These are phyloP conservation scores for Neopestalotiopsis sp. DNA, from an alignment of 2,329 filamentous ascomycete species.

Conservation along the genomic window DNA sequence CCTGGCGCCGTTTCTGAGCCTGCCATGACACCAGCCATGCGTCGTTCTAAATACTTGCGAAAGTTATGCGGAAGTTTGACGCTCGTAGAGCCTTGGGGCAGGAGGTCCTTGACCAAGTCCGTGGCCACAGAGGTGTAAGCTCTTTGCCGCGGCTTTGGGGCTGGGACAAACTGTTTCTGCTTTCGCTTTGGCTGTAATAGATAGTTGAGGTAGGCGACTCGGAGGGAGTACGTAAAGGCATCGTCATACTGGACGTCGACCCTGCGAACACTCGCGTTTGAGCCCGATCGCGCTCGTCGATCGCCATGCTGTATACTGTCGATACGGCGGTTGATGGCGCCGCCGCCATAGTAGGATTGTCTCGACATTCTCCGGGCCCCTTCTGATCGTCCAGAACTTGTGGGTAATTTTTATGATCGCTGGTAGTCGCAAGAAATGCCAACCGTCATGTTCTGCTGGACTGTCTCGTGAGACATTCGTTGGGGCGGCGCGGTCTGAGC, in stretches of 20 bases:
- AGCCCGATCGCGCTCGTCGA: slow-evolving; percentile 45
- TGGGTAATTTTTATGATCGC: neutral
- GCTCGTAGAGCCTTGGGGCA: slow-evolving; percentile 52
- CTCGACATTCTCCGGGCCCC: slow-evolving; percentile 51
- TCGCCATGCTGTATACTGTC: slow-evolving; percentile 48
- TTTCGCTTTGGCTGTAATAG: slow-evolving; percentile 90
- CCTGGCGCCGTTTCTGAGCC: slow-evolving; percentile 85
- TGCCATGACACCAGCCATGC: slow-evolving; percentile 79
- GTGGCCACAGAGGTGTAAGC: slow-evolving; percentile 76
- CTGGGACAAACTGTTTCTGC: slow-evolving; percentile 82
- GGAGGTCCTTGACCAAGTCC: slow-evolving; percentile 88
- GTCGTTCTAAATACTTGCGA: slow-evolving; percentile 63
- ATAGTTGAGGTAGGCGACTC: slow-evolving; percentile 90
- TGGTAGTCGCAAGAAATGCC: neutral
- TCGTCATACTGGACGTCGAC: slow-evolving; percentile 70
- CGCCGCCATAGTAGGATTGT: slow-evolving; percentile 43
- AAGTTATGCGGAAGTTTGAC: slow-evolving; percentile 65
- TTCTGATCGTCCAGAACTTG: neutral
- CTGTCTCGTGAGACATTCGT: neutral
- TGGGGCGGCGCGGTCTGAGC: neutral
- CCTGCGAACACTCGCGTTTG: slow-evolving; percentile 51
- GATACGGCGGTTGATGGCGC: slow-evolving; percentile 47
- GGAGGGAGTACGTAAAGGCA: slow-evolving; percentile 88
- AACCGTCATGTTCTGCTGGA: neutral
- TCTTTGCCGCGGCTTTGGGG: slow-evolving; percentile 64